Base-by-base conservation (phyloP, 2,329 filamentous ascomycete species). In the Fusarium tanahbumbuense region DNA sequence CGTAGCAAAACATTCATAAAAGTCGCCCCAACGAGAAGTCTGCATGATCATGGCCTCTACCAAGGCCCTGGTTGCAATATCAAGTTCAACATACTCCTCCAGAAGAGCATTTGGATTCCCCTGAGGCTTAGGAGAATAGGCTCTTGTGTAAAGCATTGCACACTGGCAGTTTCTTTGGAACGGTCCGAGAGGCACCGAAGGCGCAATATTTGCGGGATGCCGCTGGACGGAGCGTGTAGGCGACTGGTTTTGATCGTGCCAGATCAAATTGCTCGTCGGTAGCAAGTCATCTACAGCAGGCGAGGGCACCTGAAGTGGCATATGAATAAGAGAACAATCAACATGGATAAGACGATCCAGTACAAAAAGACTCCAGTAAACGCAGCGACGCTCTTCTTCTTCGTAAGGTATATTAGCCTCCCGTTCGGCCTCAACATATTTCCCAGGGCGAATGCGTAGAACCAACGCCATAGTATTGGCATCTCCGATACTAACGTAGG, bases 311-410 rank as follows among this genome's bases (percentile, higher is more conserved):
- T 82, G 76, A 16, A 75, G 69, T 15, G 77, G 79, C 46, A 78
- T 78, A 68, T 71, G 74, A 41, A 76, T 74, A 28, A 78, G 74
- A 52, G 68, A 68, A 49, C 71, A 75, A 60, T 80, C 77, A 44
- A 78, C 75, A 42, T 79, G 78, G 30, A 77, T 70, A 37, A 79
- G 73, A 37, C 83, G 81, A 61, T 84, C 82, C 30, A 83, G 73
- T 20, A 83, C 81, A 61, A 84, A 80, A 44, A 83, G 73, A 4
- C 78, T 79, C 82, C 82, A 84, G 77, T 83, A 84, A 30, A 83
- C 71, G 44, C 80, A 78, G 47, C 81, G 77, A 8, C 76, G 77
- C 66, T 83, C 81, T 63, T 84, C 80, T 22, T 82, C 80, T 41
- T 78, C 76, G 27, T 72, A 75, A 27, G 69, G 64, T 11, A 78